Base-by-base conservation (phyloP, 208 protist species). In the Porcisia deanei region DNA sequence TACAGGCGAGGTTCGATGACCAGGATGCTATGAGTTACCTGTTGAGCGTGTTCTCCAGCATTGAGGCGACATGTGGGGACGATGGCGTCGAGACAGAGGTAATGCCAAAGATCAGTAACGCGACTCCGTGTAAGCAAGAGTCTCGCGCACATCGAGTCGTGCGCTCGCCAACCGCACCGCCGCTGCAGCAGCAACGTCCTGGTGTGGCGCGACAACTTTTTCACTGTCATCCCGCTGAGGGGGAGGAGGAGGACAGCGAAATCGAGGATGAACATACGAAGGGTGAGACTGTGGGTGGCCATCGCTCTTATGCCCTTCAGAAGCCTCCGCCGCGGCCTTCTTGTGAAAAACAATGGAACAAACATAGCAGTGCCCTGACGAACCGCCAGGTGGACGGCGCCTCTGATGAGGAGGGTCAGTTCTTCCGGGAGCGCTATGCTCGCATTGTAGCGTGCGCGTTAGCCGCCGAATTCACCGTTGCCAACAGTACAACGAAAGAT, bases 11-110 rank as follows among this genome's bases (percentile, higher is more conserved):
- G 53, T 59, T 70, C 16, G 67, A 60, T 54, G 57, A 22, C 64
- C 60, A 72, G 39, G 70, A 69, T 64, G 64, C 83, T 14, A 87
- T 87, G 79, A 74, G 73, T 57, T 84, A 69, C 67, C 47, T 87
- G 8, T 52, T 87, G 20, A 75, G 52, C n/a, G 71, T 84, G 39
- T 87, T 87, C 57, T 79, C 79, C 9, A 65, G 25, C 16, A 43
- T 4, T 43, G 25, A 43, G 53, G 49, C 67, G 6, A 53, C 45
- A 25, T 41, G 71, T 10, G 25, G 65, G 49, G 47, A 30, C 47
- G 37, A 47, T 43, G 67, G 64, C 16, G 30, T 4, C 16, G 39
- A 25, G 9, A 25, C 39, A n/a, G 22, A 25, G 37, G 39, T 8
- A 30, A 37, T 25, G 34, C 25, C 39, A 9, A 14, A 30, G 39